Evolutionary conservation across 768 basidiomycete genomes (phyloP), one percentile per base, ranked within the genome.

Genomic region (Termitomyces sp.): DNA sequence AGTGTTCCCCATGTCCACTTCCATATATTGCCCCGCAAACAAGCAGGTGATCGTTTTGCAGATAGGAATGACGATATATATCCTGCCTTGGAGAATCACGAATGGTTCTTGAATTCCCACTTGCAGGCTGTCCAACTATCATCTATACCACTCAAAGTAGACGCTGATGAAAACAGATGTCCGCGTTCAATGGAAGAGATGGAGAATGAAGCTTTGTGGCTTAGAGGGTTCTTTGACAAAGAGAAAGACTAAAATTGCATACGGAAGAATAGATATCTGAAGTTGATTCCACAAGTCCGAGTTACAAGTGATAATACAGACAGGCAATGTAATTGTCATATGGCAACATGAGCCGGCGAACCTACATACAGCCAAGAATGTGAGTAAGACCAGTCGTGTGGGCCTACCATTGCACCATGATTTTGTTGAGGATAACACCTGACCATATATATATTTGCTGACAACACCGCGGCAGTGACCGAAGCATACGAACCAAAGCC

Each of bases 1-100:
- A 75, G 73, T 33, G 84, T 93, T n/a, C 86, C 92, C 1, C 97
- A 98, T 68, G 93, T 98, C n/a, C 97, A 99, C 72, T 89, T 97
- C 65, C 97, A 99, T 69, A 73, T 98, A 31, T 74, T 99, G 5
- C 97, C 97, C 22, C 85, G 96, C 2, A 86, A 86, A 67, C 74
- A 80, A 34, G 77, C 75, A 49, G 87, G 87, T 12, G 91, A 93
- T 71, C 75, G 72, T 22, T 93, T 91, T 68, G 76, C 82, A 20
- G 74, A 69, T 13, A 75, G 74, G 55, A 88, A 85, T 65, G 89
- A 93, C 69, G 83, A 83, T n/a, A 71, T 93, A 44, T 93, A 97
- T 72, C 89, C 89, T 3, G 86, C 80, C 2, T 70, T 98, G 15
- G 94, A 96, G 69, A 72, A 71, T 1, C 76, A 82, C 6, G 89